Evolutionary conservation across 2,329 filamentous ascomycete species (phyloP).

Genomic region (Talaromyces albobiverticillius): DNA sequence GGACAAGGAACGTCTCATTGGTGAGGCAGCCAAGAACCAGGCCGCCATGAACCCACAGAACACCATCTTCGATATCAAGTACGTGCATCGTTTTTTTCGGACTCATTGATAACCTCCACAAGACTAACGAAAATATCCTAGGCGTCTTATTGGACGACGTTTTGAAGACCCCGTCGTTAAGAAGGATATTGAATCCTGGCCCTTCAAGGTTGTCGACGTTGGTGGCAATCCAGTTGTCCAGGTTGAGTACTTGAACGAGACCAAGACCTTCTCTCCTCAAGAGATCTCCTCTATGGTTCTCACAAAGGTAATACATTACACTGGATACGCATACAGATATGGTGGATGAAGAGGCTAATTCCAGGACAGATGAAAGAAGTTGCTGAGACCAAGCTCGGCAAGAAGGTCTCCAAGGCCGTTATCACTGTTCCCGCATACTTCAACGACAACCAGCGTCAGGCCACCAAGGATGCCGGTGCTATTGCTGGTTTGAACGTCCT

Average conservation of each 20-base stretch:
- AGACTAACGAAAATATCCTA: slow-evolving; percentile 33
- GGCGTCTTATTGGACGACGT: slow-evolving; percentile 95
- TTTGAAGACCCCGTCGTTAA: slow-evolving; percentile 95
- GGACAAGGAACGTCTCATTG: slow-evolving; percentile 96
- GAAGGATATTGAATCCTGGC: slow-evolving; percentile 98
- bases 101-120: not conserved
- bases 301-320: slow-evolving; percentile 68
- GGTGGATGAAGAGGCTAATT: slow-evolving; percentile 1
- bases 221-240: slow-evolving; percentile 85
- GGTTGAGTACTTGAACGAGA: slow-evolving; percentile 93
- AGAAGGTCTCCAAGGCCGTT: slow-evolving; percentile 98
- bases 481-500: slow-evolving; percentile 97
- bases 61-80: slow-evolving; percentile 99
- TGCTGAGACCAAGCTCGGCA: slow-evolving; percentile 95
- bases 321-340: not conserved
- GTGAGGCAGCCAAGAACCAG: slow-evolving; percentile 99
- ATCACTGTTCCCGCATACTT: slow-evolving; percentile 99
- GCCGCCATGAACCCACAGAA: slow-evolving; percentile 98
- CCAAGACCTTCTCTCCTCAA: slow-evolving; percentile 94
- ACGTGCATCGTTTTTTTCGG: slow-evolving; percentile 45
- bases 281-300: slow-evolving; percentile 99
- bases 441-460: slow-evolving; percentile 99
- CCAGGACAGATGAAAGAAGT: slow-evolving; percentile 89
- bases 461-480: slow-evolving; percentile 98
- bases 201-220: slow-evolving; percentile 95